Base-by-base conservation (phyloP, 371 early-diverging fungal genomes). In the Syncephalastrum sp. region DNA sequence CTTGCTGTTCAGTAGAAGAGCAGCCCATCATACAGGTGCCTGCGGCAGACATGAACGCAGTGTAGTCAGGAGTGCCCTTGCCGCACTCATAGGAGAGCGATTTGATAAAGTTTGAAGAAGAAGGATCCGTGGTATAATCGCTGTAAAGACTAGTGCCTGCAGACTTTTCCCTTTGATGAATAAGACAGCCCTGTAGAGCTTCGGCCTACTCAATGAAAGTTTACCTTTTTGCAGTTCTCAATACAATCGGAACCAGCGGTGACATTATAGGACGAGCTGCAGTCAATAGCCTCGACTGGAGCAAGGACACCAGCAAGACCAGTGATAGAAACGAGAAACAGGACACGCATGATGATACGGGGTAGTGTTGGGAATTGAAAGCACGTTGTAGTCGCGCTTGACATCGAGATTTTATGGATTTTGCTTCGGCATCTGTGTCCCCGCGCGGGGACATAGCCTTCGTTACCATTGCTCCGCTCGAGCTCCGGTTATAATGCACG, bases 21-120 rank as follows among this genome's bases (percentile, higher is more conserved):
- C 76, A 75, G 0, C 49, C 55, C 60, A 61, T 63, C 68, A 65
- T 64, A 56, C 76, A 75, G 19, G 61, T 64, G 16, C 76, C 72
- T 23, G 70, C 68, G 16, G 61, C 23, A 24, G 69, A 72, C 72
- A 72, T 72, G 53, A 66, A 75, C 19, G 64, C 43, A 0, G 42
- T 53, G 47, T 70, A 70, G 38, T 70, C 57, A n/a, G 59, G 47
- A 4, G 70, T 64, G 3, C 64, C 65, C 17, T 65, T 60, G 42
- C 53, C 68, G 47, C 70, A 72, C 29, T 61, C 43, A 42, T 60
- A 66, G 3, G 54, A 27, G 13, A 72, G 56, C 0, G 70, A 72
- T 41, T 63, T 53, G 49, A 75, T 60, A 41, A 68, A 72, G 46
- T 72, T 64, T n/a, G 64, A 54, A 0, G 70, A 72, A 8, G 49